Evolutionary conservation across 352 stramenopile genomes (phyloP).

Genomic region (Globisporangium paroecandrum): DNA sequence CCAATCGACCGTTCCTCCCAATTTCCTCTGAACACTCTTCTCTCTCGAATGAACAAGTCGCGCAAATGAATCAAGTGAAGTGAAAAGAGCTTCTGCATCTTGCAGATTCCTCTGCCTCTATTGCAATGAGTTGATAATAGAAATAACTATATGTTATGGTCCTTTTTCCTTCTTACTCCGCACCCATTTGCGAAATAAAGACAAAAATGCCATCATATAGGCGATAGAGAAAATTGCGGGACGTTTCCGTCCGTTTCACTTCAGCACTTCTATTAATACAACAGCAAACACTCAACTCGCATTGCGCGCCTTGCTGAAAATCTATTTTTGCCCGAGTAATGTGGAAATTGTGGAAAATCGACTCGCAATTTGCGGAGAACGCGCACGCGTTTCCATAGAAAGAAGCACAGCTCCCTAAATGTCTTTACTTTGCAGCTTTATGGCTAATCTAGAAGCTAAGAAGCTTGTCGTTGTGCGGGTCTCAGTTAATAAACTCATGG

Average conservation of each 20-base stretch:
- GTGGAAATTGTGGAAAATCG: background rate
- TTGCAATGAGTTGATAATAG: background rate
- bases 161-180: background rate
- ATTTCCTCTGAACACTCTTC: background rate
- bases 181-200: no score
- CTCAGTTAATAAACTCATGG: background rate
- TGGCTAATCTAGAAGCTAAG: background rate
- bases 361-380: background rate
- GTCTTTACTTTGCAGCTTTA: background rate
- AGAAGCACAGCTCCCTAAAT: background rate
- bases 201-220: background rate
- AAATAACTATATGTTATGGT: background rate
- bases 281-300: background rate
- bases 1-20: background rate
- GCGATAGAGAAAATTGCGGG: background rate
- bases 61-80: background rate
- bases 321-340: background rate
- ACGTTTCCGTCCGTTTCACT: background rate
- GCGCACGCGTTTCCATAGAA: background rate
- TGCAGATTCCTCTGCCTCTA: background rate
- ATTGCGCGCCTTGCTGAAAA: background rate
- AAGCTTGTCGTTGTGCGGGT: background rate
- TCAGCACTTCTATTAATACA: background rate
- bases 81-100: background rate
- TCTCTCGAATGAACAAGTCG: background rate